These are phyloP conservation scores for Aspergillus ustus DNA, from an alignment of 2,329 filamentous ascomycete species.

Conservation along the genomic window DNA sequence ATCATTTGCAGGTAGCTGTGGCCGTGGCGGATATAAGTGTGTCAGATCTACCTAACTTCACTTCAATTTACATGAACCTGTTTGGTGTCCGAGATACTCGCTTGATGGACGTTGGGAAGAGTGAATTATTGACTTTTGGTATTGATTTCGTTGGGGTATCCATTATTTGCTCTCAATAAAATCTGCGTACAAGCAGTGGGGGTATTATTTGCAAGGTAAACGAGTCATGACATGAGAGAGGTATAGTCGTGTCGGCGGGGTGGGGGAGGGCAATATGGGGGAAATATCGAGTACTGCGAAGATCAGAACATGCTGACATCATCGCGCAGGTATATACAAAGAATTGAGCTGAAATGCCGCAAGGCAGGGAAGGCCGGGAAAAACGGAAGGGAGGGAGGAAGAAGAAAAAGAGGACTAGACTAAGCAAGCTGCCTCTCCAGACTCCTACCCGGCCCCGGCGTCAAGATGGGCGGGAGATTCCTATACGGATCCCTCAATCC, in stretches of 20 bases:
- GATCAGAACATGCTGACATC: background rate
- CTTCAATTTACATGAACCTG: too few relatives aligned
- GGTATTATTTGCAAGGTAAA: background rate
- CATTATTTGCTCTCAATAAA: background rate
- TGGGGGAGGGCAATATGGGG: background rate
- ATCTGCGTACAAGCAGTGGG: background rate
- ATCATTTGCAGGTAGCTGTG: too few relatives aligned
- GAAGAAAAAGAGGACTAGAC: background rate
- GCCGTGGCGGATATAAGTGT: too few relatives aligned
- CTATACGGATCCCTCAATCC: slow-evolving; percentile 32
- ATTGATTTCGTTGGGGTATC: background rate
- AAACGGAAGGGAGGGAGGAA: background rate
- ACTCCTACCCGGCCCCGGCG: slow-evolving; percentile 38
- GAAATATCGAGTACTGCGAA: background rate
- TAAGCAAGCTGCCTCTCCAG: slow-evolving; percentile 42
- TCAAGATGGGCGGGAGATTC: slow-evolving; percentile 33
- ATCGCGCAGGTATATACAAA: background rate
- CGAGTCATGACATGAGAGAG: background rate
- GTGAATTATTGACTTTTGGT: background rate
- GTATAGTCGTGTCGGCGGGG: background rate
- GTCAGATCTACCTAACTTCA: too few relatives aligned
- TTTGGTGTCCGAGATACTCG: too few relatives aligned
- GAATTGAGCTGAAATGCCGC: background rate
- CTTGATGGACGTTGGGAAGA: background rate
- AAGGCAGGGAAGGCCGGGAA: background rate